Evolutionary conservation across 345 rosid species (phyloP), one percentile per base, ranked within the genome.

Genomic region (Eucalyptus marginata): DNA sequence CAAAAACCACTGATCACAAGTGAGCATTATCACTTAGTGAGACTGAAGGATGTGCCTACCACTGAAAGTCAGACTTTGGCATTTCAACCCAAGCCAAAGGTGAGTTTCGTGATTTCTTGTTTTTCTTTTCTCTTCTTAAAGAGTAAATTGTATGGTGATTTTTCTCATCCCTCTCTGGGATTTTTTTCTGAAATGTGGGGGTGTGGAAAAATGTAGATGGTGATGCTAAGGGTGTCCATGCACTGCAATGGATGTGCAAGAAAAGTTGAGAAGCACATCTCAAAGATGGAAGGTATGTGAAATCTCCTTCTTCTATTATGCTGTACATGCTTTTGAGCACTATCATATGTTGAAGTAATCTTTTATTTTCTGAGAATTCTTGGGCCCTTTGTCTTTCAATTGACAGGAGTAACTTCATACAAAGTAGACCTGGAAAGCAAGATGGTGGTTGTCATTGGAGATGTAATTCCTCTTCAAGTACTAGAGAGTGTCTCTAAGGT

Each of bases 191-290:
- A 68, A 68, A 86, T 85, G 24, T 66, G 44, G 13, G 62, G 36
- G 27, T 51, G 49, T 59, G 58, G 62, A n/a, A 29, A 31, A 87
- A 84, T 94, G 94, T 79, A 97, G 99, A 93, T 95, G 94, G 98
- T 96, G 95, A 96, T 96, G 93, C 93, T 96, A 85, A 94, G 94
- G 93, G 99, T 96, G 90, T 96, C 99, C 80, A 96, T 96, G 97
- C 98, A 97, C 92, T 97, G 99, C 91, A 86, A 93, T 89, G 99
- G 99, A 49, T 97, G 99, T 91, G 99, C 99, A 16, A 96, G 94
- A 90, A 97, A 94, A 92, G 98, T 97, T n/a, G 97, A 96, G 95
- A 97, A 96, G 91, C 99, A 97, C 89, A 92, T 97, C 87, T 95
- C 98, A 52, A 97, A 95, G 90, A 87, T 97, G 68, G 36, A 68